These are phyloP conservation scores for Chytriomyces confervae DNA, from an alignment of 192 early-diverging fungal genomes.

Conservation along the genomic window DNA sequence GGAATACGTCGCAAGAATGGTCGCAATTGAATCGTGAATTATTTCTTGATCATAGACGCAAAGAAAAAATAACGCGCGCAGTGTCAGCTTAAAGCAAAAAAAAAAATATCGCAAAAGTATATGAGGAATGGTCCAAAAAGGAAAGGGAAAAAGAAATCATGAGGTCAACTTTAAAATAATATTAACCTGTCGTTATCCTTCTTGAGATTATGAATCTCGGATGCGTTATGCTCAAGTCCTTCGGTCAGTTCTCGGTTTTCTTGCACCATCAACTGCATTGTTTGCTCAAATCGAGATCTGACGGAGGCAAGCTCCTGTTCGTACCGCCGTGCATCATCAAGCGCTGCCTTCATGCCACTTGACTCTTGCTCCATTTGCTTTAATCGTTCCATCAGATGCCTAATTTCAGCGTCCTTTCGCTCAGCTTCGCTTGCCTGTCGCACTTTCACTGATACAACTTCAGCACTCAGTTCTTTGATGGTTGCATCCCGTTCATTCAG, in stretches of 20 bases:
- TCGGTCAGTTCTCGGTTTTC: background rate
- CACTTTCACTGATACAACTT: conserved; percentile 5
- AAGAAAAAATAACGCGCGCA: background rate
- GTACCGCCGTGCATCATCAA: conserved; percentile 6
- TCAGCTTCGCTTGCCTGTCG: conserved; percentile 17
- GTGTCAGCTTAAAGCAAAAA: background rate
- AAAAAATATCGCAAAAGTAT: background rate
- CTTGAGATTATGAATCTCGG: conserved; percentile 2
- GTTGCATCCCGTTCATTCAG: background rate
- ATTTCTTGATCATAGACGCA: background rate
- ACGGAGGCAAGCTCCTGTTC: background rate
- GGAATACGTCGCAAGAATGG: background rate
- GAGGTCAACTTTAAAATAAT: conserved; percentile 1
- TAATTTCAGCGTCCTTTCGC: conserved; percentile 9
- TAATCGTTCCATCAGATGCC: conserved; percentile 8
- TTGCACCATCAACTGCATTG: background rate
- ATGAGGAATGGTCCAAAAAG: background rate
- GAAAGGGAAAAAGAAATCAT: background rate
- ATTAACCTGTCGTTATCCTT: conserved; percentile 23
- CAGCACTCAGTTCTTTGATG: conserved; percentile 11
- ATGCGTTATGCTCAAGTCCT: background rate
- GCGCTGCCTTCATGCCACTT: background rate
- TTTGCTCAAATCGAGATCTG: conserved; percentile 6
- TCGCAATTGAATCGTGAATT: conserved; percentile 4
- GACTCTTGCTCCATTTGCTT: background rate